Conservation (phyloP, 2,329 filamentous ascomycete species). For the Shiraia sp. region DNA sequence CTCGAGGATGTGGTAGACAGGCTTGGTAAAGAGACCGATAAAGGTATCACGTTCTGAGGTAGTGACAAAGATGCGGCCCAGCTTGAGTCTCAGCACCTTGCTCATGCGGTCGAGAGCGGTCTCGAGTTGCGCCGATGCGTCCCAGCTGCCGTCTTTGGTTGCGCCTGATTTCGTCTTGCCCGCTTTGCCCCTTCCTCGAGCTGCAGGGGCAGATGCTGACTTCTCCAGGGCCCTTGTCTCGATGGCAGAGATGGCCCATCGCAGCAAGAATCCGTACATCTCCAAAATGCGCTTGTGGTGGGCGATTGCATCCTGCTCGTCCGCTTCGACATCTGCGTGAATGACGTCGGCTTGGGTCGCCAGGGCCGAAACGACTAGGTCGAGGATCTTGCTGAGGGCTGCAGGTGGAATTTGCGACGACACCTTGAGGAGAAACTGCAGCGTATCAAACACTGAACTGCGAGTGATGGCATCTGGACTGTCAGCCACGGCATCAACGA, state of each 20-base stretch:
- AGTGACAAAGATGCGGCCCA: constrained; percentile 90
- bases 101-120: constrained; percentile 91
- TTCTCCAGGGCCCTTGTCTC: constrained; percentile 94
- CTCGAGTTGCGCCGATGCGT: constrained; percentile 85
- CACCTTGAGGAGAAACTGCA: constrained; percentile 96
- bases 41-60: constrained; percentile 97
- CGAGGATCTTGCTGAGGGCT: constrained; percentile 88
- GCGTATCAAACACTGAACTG: constrained; percentile 80
- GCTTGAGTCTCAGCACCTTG: constrained; percentile 90
- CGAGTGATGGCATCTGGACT: constrained; percentile 86
- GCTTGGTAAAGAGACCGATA: constrained; percentile 85
- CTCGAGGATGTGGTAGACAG: constrained; percentile 91
- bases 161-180: constrained; percentile 67
- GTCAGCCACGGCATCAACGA: constrained; percentile 89
- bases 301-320: constrained; percentile 77
- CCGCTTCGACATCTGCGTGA: constrained; percentile 83
- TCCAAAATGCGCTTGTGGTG: constrained; percentile 92
- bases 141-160: constrained; percentile 77
- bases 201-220: constrained; percentile 70
- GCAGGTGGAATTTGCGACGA: constrained; percentile 77
- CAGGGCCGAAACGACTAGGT: constrained; percentile 83
- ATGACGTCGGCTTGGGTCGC: constrained; percentile 84
- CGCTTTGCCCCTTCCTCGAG: constrained; percentile 72
- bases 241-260: constrained; percentile 94
- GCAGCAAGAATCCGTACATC: constrained; percentile 89